A percentile compares a stretch with the other conserved stretches of the same genome.
Conservation (phyloP, 148 eudicot genomes). For the Rhododendron molle region DNA sequence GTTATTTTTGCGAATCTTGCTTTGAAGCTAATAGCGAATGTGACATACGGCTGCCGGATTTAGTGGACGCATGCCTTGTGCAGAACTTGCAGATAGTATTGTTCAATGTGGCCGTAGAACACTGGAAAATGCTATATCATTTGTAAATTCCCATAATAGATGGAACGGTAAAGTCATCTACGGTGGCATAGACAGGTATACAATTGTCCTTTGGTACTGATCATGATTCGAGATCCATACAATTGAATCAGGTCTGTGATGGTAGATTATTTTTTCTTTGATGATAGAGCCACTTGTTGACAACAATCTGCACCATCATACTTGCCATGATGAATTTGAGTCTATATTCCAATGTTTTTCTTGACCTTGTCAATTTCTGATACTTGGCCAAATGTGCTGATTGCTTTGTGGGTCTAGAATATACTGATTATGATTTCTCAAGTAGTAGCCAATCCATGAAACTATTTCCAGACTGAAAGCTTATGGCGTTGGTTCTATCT, state of each 20-base stretch:
- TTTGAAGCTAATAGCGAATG: conserved; percentile 89
- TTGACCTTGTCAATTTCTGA: neutral
- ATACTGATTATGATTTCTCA: neutral
- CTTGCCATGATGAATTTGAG: neutral
- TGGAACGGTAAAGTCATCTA: conserved; percentile 92
- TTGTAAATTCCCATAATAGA: conserved; percentile 59
- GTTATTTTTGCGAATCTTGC: conserved; percentile 55
- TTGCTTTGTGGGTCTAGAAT: neutral
- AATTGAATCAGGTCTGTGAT: neutral
- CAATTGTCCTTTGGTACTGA: neutral
- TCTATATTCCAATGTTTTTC: neutral
- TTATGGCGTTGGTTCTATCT: neutral
- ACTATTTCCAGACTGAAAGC: neutral
- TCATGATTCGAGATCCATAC: neutral
- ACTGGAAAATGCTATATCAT: conserved; percentile 77
- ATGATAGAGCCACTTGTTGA: neutral
- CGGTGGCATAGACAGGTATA: conserved; percentile 97
- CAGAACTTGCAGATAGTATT: conserved; percentile 96
- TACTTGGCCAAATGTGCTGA: neutral
- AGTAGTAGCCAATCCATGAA: neutral
- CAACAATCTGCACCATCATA: neutral
- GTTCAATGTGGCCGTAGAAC: conserved; percentile 99
- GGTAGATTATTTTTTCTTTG: neutral
- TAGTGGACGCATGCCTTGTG: conserved; percentile 99
- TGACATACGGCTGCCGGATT: conserved; percentile 96